phyloP scores from a whole-genome alignment of 495 filamentous ascomycete genomes.

The Aspergillus conjunctus region DNA sequence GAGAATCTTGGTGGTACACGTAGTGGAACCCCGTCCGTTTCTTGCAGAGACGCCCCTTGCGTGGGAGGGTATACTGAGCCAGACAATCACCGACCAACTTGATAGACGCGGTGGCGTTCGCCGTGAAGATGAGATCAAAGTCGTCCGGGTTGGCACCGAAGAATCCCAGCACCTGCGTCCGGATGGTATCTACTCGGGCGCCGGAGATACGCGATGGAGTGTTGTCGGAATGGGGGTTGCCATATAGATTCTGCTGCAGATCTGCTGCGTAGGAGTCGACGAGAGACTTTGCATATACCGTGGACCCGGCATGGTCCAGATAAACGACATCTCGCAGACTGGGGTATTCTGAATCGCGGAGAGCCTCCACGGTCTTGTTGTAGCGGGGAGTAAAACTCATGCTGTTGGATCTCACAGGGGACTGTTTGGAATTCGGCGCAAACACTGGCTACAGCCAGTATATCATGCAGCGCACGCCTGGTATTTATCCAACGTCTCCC shows the following conservation, averaged over 20 bases:
- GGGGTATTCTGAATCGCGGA: constrained; percentile 17
- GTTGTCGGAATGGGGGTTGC: constrained; percentile 77
- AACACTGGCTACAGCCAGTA: too few species aligned
- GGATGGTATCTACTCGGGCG: constrained; percentile 59
- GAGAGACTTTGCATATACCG: constrained; percentile 63
- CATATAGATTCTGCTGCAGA: constrained; percentile 64
- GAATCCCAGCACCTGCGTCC: constrained; percentile 60
- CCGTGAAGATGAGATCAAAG: constrained; percentile 69
- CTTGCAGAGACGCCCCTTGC: neutral
- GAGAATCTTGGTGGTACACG: constrained; percentile 72
- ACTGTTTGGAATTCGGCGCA: too few species aligned
- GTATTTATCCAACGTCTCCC: neutral
- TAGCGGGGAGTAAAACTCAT: neutral
- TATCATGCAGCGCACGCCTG: too few species aligned
- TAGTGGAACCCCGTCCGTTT: constrained; percentile 55
- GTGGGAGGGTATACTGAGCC: neutral
- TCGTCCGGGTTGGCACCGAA: constrained; percentile 63
- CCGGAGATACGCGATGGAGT: constrained; percentile 63
- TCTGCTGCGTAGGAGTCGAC: constrained; percentile 46
- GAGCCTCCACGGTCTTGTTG: constrained; percentile 9
- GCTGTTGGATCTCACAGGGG: neutral
- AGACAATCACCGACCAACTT: constrained; percentile 60
- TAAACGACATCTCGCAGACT: constrained; percentile 41
- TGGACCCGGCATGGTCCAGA: constrained; percentile 77
- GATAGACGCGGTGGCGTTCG: constrained; percentile 70